Evolutionary conservation across 768 basidiomycete species (phyloP), one percentile per base, ranked within the genome.

Genomic region (Lactifluus echinatus): DNA sequence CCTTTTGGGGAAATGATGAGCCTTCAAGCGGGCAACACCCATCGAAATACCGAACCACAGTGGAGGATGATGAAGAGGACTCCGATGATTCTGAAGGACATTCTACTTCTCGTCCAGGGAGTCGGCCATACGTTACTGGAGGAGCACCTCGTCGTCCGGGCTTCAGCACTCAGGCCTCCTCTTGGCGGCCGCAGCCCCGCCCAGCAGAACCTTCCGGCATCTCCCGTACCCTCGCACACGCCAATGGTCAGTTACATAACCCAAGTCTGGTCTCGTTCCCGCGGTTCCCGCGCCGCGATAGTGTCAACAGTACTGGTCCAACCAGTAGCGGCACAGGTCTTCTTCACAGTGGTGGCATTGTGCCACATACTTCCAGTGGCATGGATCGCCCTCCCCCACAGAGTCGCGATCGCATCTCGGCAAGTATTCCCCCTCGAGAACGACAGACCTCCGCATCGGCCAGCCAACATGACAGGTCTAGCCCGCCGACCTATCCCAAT

Each of bases 191-290:
- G 3, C 31, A 8, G 24, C 44, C 50, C 8, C 50, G 36, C 51
- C 2, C 29, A n/a, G 7, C 50, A 3, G 57, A 58, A 11, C 57
- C 57, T 17, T 58, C 58, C n/a, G 58, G 58, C 29, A 49, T 59
- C 17, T 59, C 58, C 36, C 58, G 58, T 39, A 56, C 58, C 33
- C 24, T 57, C 1, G 33, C 47, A 21, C 55, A 56, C 17, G 58
- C 58, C 33, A 81, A 23, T 70, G 65, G 19, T 63, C 66, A 61
- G 82, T 77, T 12, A 71, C 68, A 3, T 73, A 48, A n/a, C n/a
- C n/a, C n/a, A n/a, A n/a, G n/a, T n/a, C n/a, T n/a, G n/a, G n/a
- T n/a, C n/a, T n/a, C n/a, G n/a, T n/a, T n/a, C n/a, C n/a, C n/a
- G n/a, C n/a, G n/a, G n/a, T n/a, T n/a, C n/a, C n/a, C n/a, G n/a